Base-by-base conservation (phyloP, 257 asterid genomes). In the Solanum tarijense region DNA sequence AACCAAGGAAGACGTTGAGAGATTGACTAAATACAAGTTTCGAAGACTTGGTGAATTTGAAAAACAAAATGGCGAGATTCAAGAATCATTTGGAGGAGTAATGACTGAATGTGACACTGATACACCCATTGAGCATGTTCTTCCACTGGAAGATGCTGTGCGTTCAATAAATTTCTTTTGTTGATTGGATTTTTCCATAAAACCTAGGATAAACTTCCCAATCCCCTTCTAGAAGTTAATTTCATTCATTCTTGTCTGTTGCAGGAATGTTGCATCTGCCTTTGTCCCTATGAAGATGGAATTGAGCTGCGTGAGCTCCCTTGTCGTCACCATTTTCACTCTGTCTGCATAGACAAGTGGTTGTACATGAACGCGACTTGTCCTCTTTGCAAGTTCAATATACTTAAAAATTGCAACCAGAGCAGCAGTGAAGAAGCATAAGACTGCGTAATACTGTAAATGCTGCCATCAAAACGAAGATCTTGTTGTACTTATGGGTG, bases 231-330 rank as follows among this genome's bases (percentile, higher is more conserved):
- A 86, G 41, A 8, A 81, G 27, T 84, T 66, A 16, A 38, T 36
- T 82, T 46, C 43, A 32, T 35, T 14, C 76, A 78, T 69, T 86
- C 84, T 74, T 69, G 87, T 83, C 87, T 62, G 87, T 86, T 87
- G 89, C 90, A 97, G 99, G 99, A 97, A 93, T 97, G 99, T 75
- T 97, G 99, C 91, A 94, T 97, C 71, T 97, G 99, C 94, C 95
- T 97, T 18, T 91, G 98, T 85, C 68, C 95, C 27, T 97, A 97
- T 16, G 98, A 97, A 4, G 99, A 97, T 89, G 99, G 99, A 83
- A 88, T 92, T 36, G 99, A 97, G 89, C 91, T 97, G 69, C 99
- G 99, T 23, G 98, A 97, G 88, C 98, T 97, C 89, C 99, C 99
- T 35, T 97, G 99, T 84, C 98, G 93, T 16, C 99, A 97, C 92